Base-by-base conservation (phyloP, 306 rosid species). In the Carpinus fangiana region DNA sequence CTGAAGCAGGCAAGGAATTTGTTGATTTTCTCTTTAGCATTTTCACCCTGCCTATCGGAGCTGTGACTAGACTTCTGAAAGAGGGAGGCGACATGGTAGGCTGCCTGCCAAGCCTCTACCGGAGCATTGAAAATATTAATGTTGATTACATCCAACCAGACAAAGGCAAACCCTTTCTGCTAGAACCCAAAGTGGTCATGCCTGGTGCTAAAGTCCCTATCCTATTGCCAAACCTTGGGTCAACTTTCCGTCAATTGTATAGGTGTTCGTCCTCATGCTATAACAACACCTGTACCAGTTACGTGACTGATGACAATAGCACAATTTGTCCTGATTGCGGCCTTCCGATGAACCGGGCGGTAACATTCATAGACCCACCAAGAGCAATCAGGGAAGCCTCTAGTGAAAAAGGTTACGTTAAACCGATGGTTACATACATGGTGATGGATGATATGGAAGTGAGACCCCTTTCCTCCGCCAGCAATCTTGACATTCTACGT, bases 381-480 rank as follows among this genome's bases (percentile, higher is more conserved):
- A 4, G 10, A 2, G 2, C 50, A 2, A 17, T 0, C 7, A 76
- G 76, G 43, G 20, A 0, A 6, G 8, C 57, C 3, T 43, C 41
- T 6, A 5, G 53, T 9, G 57, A 23, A 11, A 38, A 26, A 38
- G 87, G 91, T 0, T 88, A 73, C 60, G 89, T 84, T 21, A 80
- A 80, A 67, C 85, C 53, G 9, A 71, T 77, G 0, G 82, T 80
- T 4, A 85, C 86, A 0, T 85, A 85, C 46, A 85, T 79, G 82
- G 84, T 83, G 23, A 88, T 71, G 82, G 87, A 85, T 76, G 91
- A 88, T 65, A 62, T 88, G 7, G 81, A 18, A 10, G 84, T 84
- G 23, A 67, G 59, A 14, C 86, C 90, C 0, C 41, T 79, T 67
- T 83, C 90, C 0, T 34, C 81, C 3, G 60, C 68, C 0, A 64